Percentiles rank a stretch among this genome's conserved stretches.
phyloP scores from a whole-genome alignment of 2,329 filamentous ascomycete genomes.

The Xylariales sp. region DNA sequence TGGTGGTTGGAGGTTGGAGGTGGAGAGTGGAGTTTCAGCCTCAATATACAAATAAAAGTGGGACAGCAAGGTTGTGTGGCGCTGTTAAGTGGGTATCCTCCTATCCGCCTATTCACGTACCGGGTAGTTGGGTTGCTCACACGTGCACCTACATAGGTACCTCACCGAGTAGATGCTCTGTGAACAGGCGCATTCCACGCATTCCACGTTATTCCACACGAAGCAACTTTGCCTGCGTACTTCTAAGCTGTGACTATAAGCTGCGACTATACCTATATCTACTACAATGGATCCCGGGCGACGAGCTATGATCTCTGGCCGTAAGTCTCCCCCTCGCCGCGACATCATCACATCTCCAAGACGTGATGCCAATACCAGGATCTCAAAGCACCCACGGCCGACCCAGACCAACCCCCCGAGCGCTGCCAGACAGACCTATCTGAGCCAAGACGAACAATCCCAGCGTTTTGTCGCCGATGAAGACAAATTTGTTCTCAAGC shows the following conservation, averaged over 20 bases:
- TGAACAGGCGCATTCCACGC: too few relatives aligned
- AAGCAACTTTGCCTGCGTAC: too few relatives aligned
- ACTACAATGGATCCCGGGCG: conserved; percentile 65
- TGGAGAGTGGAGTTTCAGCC: conserved; percentile 20
- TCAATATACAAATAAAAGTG: conserved; percentile 1
- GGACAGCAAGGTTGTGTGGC: conserved; percentile 2
- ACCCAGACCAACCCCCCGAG: conserved; percentile 46
- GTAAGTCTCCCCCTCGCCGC: conserved; percentile 57
- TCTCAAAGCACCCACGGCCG: conserved; percentile 63
- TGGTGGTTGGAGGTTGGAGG: background rate
- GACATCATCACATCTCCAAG: conserved; percentile 68
- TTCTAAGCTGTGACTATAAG: too few relatives aligned
- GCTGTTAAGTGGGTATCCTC: background rate
- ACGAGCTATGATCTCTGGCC: conserved; percentile 64
- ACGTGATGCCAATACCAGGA: conserved; percentile 65
- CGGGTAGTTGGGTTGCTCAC: too few relatives aligned
- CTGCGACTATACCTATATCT: background rate
- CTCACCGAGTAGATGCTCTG: too few relatives aligned
- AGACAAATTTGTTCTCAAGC: conserved; percentile 94
- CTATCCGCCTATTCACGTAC: too few relatives aligned
- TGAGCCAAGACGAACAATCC: conserved; percentile 82
- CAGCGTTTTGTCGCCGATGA: conserved; percentile 91
- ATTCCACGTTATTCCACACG: too few relatives aligned
- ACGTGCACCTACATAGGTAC: too few relatives aligned
- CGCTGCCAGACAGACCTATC: conserved; percentile 55